These are phyloP conservation scores for Zarea fungicola DNA, from an alignment of 2,329 filamentous ascomycete genomes.

Conservation along the genomic window DNA sequence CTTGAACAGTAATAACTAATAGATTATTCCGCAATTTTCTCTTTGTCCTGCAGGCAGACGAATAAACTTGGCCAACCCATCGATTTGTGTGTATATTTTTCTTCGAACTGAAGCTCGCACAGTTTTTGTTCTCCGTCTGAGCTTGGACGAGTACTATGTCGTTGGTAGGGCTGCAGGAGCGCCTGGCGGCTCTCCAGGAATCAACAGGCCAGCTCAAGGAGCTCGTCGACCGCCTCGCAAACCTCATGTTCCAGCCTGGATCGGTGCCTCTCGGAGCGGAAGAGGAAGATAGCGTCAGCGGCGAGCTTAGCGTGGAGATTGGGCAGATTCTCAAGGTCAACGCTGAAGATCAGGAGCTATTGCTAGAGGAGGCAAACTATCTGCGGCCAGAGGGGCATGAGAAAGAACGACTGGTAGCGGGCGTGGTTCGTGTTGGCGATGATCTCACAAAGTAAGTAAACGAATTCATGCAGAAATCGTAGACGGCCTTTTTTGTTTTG, in stretches of 20 bases:
- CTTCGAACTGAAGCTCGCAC: no score
- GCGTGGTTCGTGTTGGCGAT: conserved; percentile 59
- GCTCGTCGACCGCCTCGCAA: conserved; percentile 55
- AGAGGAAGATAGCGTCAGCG: conserved; percentile 50
- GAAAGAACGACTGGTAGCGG: conserved; percentile 60
- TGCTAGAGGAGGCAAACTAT: conserved; percentile 73
- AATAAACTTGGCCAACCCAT: no score
- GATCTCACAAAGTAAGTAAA: conserved; percentile 63
- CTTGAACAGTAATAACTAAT: background rate
- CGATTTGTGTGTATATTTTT: no score
- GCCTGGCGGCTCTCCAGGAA: conserved; percentile 55
- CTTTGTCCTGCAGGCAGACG: no score
- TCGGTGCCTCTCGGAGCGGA: conserved; percentile 46
- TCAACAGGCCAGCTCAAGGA: conserved; percentile 52
- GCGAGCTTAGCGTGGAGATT: conserved; percentile 77
- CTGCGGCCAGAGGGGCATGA: conserved; percentile 52
- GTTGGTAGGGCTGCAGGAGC: conserved; percentile 57
- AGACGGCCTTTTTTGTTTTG: background rate
- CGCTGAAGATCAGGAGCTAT: conserved; percentile 76
- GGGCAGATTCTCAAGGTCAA: conserved; percentile 69
- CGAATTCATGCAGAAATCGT: no score
- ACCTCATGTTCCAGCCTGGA: conserved; percentile 54
- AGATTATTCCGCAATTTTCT: background rate
- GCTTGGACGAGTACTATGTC: conserved; percentile 44
- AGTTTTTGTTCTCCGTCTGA: no score